Evolutionary conservation across 208 protist species (phyloP).

Genomic region (Perkinsela sp.): DNA sequence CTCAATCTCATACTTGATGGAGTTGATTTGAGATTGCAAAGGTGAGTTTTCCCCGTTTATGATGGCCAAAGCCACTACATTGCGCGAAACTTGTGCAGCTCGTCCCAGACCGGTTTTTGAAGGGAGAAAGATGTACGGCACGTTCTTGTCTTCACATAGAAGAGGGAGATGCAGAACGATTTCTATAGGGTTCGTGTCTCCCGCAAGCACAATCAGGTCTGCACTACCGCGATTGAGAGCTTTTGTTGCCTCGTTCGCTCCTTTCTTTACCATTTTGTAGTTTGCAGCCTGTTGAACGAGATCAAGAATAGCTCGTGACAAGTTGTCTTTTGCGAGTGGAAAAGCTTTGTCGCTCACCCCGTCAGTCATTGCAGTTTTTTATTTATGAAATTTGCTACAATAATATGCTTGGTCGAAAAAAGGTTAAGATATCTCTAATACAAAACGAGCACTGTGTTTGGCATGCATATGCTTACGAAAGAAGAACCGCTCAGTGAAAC

Average conservation of each 20-base stretch:
- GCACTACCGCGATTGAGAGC: constrained; percentile 91
- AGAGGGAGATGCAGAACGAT: constrained; percentile 98
- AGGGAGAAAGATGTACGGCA: constrained; percentile 98
- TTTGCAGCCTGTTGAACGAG: constrained; percentile 87
- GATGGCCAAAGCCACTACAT: constrained; percentile 87
- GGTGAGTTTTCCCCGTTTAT: constrained; percentile 79
- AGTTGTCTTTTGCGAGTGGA: constrained; percentile 79
- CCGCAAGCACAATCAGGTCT: constrained; percentile 95
- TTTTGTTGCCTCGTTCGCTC: constrained; percentile 99
- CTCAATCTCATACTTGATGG: constrained; percentile 89
- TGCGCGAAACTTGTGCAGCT: constrained; percentile 86
- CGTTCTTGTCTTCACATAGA: constrained; percentile 99
- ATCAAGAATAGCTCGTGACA: constrained; percentile 85
- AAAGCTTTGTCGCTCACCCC: constrained; percentile 91
- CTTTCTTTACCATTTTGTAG: constrained; percentile 95
- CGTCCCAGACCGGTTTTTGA: constrained; percentile 89
- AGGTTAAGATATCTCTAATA: no score
- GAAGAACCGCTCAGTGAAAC: no score
- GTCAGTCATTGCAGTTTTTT: constrained; percentile 38
- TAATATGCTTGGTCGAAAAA: constrained; percentile 1
- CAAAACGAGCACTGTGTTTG: no score
- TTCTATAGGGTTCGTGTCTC: constrained; percentile 97
- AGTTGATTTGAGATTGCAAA: constrained; percentile 78
- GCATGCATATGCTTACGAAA: no score
- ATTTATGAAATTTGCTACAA: constrained; percentile 2